Percentiles rank a stretch among this genome's conserved stretches.
Conservation (phyloP, 208 protist species). For the Leishmania aethiopica region DNA sequence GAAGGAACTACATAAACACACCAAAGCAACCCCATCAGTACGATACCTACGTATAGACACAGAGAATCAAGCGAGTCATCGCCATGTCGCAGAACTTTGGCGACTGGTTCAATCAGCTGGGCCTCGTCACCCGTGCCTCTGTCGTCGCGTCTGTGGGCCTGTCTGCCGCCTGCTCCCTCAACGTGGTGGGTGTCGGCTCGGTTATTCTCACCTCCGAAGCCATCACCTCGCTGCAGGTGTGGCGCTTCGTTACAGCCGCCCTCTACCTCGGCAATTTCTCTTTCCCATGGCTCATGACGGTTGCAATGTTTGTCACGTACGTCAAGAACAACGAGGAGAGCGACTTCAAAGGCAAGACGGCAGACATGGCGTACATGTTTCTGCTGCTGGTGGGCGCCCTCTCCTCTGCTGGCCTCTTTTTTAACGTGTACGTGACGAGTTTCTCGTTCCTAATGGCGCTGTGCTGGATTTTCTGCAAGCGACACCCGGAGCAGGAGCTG, state of each 20-base stretch:
- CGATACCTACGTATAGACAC: slow-evolving; percentile 5
- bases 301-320: slow-evolving; percentile 83
- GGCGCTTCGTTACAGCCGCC: slow-evolving; percentile 68
- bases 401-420: slow-evolving; percentile 33
- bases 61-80: background rate
- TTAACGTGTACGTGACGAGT: slow-evolving; percentile 56
- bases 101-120: slow-evolving; percentile 67
- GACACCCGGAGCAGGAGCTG: slow-evolving; percentile 61
- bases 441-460: slow-evolving; percentile 73
- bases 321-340: slow-evolving; percentile 75
- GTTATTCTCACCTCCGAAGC: slow-evolving; percentile 46
- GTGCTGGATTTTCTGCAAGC: slow-evolving; percentile 92
- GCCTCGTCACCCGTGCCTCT: slow-evolving; percentile 53
- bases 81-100: slow-evolving; percentile 71
- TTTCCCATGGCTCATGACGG: slow-evolving; percentile 76
- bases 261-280: slow-evolving; percentile 86
- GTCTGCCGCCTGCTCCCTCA: slow-evolving; percentile 49
- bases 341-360: slow-evolving; percentile 74
- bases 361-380: slow-evolving; percentile 85
- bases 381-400: slow-evolving; percentile 45
- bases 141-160: slow-evolving; percentile 49
- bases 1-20: background rate
- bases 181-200: slow-evolving; percentile 28
- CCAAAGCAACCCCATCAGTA: background rate
- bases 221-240: slow-evolving; percentile 55